phyloP scores from a whole-genome alignment of 1,284 basidiomycete species.

The Sporisorium iseilematis-ciliati region DNA sequence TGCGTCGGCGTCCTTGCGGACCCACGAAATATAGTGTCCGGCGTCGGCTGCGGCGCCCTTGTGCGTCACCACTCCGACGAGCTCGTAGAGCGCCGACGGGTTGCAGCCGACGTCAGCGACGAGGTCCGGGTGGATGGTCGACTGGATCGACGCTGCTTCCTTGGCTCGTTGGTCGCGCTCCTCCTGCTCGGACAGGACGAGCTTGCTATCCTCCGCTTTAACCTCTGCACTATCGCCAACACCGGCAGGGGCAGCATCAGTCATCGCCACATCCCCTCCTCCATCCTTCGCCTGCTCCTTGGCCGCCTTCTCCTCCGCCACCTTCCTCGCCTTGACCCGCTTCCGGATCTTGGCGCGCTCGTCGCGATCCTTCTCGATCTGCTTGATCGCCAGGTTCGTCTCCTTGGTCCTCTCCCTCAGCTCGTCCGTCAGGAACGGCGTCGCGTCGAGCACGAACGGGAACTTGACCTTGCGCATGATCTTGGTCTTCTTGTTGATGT shows the following conservation, averaged over 20 bases:
- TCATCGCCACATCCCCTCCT: conserved; percentile 73
- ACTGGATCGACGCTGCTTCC: conserved; percentile 54
- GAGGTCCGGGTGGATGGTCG: conserved; percentile 77
- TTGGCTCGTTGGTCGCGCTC: conserved; percentile 74
- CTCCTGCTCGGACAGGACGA: conserved; percentile 75
- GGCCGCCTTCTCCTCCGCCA: conserved; percentile 56
- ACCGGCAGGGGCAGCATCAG: conserved; percentile 71
- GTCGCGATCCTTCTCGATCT: conserved; percentile 83
- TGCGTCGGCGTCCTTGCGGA: conserved; percentile 67
- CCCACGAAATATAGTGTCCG: conserved; percentile 92
- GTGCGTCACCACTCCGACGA: conserved; percentile 94
- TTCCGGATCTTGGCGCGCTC: conserved; percentile 87
- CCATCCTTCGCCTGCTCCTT: conserved; percentile 24
- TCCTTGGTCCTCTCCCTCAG: conserved; percentile 80
- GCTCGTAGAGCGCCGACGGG: conserved; percentile 82
- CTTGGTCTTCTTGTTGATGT: conserved; percentile 79
- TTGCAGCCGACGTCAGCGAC: conserved; percentile 80
- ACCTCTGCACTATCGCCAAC: conserved; percentile 2
- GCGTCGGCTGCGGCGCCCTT: conserved; percentile 94
- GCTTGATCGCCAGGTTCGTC: conserved; percentile 79
- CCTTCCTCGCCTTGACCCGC: conserved; percentile 75
- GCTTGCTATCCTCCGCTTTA: conserved; percentile 12
- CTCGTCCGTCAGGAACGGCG: conserved; percentile 85
- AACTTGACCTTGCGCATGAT: conserved; percentile 91
- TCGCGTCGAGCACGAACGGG: conserved; percentile 83